Conservation (phyloP, 1,284 basidiomycete species). For the Microbotryum silenes-acaulis region DNA sequence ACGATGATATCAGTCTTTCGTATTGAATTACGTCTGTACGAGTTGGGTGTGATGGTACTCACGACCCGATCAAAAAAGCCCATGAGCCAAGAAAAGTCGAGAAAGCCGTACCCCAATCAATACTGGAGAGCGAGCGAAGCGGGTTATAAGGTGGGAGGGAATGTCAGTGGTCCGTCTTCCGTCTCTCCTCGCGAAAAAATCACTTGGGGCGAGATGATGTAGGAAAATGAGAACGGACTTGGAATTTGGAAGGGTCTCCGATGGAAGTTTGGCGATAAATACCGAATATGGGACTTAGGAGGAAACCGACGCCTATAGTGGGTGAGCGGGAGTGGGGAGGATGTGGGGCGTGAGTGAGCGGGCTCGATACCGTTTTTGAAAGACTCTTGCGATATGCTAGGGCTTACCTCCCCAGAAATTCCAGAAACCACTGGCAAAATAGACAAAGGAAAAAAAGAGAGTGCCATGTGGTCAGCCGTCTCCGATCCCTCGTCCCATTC, state of each 20-base stretch:
- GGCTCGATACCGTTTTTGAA: no score
- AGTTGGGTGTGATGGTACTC: neutral
- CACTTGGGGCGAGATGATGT: no score
- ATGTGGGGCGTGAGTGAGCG: neutral
- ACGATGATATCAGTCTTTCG: no score
- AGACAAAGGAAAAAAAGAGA: neutral
- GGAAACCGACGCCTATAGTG: neutral
- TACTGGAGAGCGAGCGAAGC: neutral
- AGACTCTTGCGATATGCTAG: constrained; percentile 4
- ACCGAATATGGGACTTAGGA: neutral
- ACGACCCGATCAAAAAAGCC: constrained; percentile 28
- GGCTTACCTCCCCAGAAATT: constrained; percentile 24
- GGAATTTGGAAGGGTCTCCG: constrained; percentile 2
- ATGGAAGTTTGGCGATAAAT: constrained; percentile 14
- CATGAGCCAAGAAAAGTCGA: constrained; percentile 25
- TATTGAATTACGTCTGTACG: no score
- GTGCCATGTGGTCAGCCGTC: neutral
- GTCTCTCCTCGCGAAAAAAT: no score
- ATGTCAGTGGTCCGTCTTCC: no score
- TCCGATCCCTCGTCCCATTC: neutral
- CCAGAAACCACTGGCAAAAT: constrained; percentile 15
- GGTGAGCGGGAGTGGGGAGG: neutral
- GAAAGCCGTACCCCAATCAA: constrained; percentile 22
- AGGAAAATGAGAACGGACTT: neutral
- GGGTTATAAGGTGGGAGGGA: no score